phyloP scores from a whole-genome alignment of 345 rosid species.

The Arabidopsis arenosa region DNA sequence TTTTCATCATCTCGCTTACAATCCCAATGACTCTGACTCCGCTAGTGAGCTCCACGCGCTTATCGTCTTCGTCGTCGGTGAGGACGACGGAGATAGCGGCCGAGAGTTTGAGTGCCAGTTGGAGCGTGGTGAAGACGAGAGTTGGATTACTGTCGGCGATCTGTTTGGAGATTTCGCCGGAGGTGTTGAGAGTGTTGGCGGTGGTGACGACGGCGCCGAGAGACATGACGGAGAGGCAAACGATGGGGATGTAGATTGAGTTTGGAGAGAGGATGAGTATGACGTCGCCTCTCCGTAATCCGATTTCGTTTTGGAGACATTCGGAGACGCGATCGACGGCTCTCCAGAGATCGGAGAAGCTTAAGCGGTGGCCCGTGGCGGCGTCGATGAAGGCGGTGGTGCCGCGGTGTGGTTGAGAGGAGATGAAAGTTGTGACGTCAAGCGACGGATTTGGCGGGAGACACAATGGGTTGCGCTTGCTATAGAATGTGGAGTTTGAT shows the following conservation, averaged over 20 bases:
- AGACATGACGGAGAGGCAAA: slow-evolving; percentile 83
- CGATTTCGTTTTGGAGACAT: background rate
- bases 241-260: slow-evolving; percentile 79
- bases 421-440: background rate
- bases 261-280: slow-evolving; percentile 40
- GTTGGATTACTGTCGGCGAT: slow-evolving; percentile 51
- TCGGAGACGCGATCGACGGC: background rate
- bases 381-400: background rate
- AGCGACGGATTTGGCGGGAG: background rate
- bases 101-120: background rate
- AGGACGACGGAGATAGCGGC: background rate
- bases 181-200: slow-evolving; percentile 80
- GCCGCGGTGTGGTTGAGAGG: background rate
- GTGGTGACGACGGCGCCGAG: slow-evolving; percentile 87
- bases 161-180: slow-evolving; percentile 66
- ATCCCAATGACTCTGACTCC: slow-evolving; percentile 41
- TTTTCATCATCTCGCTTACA: slow-evolving; percentile 53
- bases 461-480: background rate
- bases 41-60: background rate
- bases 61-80: background rate
- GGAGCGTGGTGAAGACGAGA: background rate
- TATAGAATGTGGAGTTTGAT: background rate
- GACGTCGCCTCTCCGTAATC: background rate
- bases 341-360: slow-evolving; percentile 6
- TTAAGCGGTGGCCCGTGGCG: background rate